Evolutionary conservation across 164 flowering plant species (phyloP), one percentile per base, ranked within the genome.

Genomic region (Stephania cephalantha): DNA sequence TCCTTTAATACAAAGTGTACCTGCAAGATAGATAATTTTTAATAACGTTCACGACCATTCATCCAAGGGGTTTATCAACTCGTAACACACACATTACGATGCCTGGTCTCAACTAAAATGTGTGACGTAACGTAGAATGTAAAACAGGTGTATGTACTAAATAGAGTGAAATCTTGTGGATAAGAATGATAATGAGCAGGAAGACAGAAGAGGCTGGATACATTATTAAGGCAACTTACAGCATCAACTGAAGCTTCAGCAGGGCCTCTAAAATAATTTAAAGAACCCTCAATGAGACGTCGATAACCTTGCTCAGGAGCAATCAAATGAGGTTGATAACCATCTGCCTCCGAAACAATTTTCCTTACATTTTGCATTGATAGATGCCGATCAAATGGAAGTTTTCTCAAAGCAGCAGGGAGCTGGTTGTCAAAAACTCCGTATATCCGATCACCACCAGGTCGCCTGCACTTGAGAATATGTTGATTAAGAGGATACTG

Each of bases 231-330:
- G 29, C 45, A 46, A 85, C 88, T 82, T 82, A 91, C 94, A 78
- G 93, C 90, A 83, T 91, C 91, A 1, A 91, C 97, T n/a, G 97
- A 86, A 63, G 94, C 97, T 84, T 90, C 94, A 76, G 97, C 93
- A 58, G 97, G 97, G 52, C 91, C 91, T 83, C 88, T 85, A 76
- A 91, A 88, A 79, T 82, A 88, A 75, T 77, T 81, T 5, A 91
- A 72, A 17, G 94, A 78, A 22, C 88, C 81, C 17, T 91, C 97
- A 76, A 91, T 89, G 15, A 90, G 90, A 30, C 94, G 87, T 12
- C 94, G 76, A 71, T 91, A 90, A 68, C 88, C 97, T 79, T 88
- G 94, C 80, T 91, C 97, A 2, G 97, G 97, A 12, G 97, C 96
- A 82, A 93, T 87, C 73, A 93, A 79, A 82, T 93, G 97, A 64